Evolutionary conservation across 1,284 basidiomycete genomes (phyloP).

Genomic region (Ustilago esculenta): DNA sequence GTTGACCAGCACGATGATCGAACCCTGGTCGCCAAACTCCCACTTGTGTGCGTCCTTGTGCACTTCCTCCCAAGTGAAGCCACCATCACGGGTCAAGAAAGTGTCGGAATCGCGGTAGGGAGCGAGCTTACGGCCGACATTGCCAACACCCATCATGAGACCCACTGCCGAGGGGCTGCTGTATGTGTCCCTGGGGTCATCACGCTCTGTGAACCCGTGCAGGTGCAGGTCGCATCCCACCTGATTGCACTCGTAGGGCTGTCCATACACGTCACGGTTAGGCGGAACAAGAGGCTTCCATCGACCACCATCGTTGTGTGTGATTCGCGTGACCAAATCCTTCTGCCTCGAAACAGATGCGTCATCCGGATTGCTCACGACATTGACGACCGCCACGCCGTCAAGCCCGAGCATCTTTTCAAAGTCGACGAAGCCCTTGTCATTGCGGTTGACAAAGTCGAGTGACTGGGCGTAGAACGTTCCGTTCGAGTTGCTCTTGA

Average conservation of each 20-base stretch:
- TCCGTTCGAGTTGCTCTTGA: constrained; percentile 96
- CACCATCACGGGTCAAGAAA: constrained; percentile 94
- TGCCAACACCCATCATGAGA: constrained; percentile 95
- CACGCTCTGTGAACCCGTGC: constrained; percentile 93
- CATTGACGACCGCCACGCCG: constrained; percentile 91
- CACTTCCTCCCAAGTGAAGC: constrained; percentile 97
- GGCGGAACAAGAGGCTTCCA: constrained; percentile 89
- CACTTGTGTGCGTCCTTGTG: constrained; percentile 97
- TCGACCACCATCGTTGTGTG: constrained; percentile 94
- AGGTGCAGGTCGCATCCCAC: constrained; percentile 87
- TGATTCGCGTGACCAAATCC: constrained; percentile 84
- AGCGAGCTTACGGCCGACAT: constrained; percentile 84
- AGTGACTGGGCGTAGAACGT: constrained; percentile 91
- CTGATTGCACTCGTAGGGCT: constrained; percentile 77
- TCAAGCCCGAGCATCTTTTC: constrained; percentile 97
- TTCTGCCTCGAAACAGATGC: constrained; percentile 80
- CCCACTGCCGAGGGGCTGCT: constrained; percentile 91
- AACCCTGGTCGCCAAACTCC: constrained; percentile 98
- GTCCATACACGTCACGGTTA: constrained; percentile 78
- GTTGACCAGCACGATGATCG: constrained; percentile 89
- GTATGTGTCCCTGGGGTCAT: constrained; percentile 88
- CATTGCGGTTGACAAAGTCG: constrained; percentile 88
- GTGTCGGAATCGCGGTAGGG: constrained; percentile 89
- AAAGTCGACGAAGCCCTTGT: constrained; percentile 90
- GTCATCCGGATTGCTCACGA: constrained; percentile 83